Base-by-base conservation (phyloP, 495 filamentous ascomycete species). In the Trichodelitschia bisporula region DNA sequence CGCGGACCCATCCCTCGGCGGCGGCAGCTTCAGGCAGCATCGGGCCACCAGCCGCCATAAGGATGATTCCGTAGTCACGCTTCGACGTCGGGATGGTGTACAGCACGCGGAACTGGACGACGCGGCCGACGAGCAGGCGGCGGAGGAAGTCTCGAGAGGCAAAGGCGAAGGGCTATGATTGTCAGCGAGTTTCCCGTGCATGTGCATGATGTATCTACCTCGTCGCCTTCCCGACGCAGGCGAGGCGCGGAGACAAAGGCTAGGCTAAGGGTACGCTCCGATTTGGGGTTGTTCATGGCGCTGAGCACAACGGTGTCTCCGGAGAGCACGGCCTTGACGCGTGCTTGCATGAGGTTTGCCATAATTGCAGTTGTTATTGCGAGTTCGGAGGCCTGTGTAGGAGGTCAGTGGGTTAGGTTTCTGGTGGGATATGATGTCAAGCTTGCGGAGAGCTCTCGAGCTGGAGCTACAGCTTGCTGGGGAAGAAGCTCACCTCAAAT, bases 121-220 rank as follows among this genome's bases (percentile, higher is more conserved):
- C 62, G 47, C 90, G 90, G 36, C 83, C 83, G 33, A 99, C 78
- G 5, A 73, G 56, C 25, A 79, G 53, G 29, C 73, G 69, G 33
- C 89, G 69, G 19, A 95, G 64, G 46, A 72, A 84, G 46, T 99
- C 86, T 32, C 89, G 76, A 26, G 89, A 90, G 51, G 82, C 71
- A 50, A 91, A 95, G 23, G 73, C 83, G 40, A 69, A 83, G 13
- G 73, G 66, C 66, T 75, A 34, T 35, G 28, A 26, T 18, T 18
- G 37, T 36, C 18, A 42, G 39, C 36, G n/a, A 11, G 18, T 24
- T 8, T 29, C 12, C 15, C 27, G 3, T 13, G 4, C 13, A 28
- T 32, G 17, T 2, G 21, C 8, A 15, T 32, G 3, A 28, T n/a
- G 31, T 4, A 44, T 52, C 39, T 36, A 76, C 71, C 58, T 95